A percentile compares a stretch with the other conserved stretches of the same genome.
These are phyloP conservation scores for Blastocystis sp. DNA, from an alignment of 352 stramenopile species.

Conservation along the genomic window DNA sequence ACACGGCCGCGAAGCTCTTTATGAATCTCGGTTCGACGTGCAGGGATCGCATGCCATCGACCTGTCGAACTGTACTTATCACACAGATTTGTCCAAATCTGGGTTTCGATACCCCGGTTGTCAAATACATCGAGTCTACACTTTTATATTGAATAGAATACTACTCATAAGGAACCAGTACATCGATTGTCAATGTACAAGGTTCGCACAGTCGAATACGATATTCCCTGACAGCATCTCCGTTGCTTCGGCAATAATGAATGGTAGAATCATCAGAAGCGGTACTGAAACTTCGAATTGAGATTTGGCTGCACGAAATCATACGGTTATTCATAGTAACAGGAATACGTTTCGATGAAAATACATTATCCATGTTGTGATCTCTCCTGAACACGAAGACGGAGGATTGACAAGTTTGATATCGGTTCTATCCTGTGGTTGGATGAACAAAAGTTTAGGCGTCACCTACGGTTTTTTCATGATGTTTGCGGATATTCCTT, in stretches of 20 bases:
- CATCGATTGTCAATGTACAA: constrained; percentile 53
- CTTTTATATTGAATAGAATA: not conserved
- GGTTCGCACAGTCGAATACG: constrained; percentile 49
- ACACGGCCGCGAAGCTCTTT: constrained; percentile 21
- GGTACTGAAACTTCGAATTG: constrained; percentile 26
- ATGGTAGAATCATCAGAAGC: constrained; percentile 25
- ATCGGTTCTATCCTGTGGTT: not conserved
- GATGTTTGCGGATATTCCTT: not conserved
- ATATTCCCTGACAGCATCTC: constrained; percentile 7
- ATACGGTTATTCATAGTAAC: not conserved
- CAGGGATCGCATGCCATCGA: constrained; percentile 54
- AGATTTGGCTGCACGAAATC: constrained; percentile 11
- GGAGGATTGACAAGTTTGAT: not conserved
- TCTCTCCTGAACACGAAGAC: constrained; percentile 9
- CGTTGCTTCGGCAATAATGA: not conserved
- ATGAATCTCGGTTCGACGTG: constrained; percentile 23
- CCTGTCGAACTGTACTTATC: constrained; percentile 60
- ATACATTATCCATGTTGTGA: not conserved
- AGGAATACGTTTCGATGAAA: not conserved
- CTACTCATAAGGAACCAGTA: constrained; percentile 61
- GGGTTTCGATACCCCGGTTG: constrained; percentile 54
- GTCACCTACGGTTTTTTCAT: not conserved
- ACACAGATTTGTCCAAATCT: constrained; percentile 61
- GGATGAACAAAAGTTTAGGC: not conserved
- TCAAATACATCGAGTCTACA: constrained; percentile 52